Conservation (phyloP, 192 early-diverging fungal genomes). For the Coemansia sp. region DNA sequence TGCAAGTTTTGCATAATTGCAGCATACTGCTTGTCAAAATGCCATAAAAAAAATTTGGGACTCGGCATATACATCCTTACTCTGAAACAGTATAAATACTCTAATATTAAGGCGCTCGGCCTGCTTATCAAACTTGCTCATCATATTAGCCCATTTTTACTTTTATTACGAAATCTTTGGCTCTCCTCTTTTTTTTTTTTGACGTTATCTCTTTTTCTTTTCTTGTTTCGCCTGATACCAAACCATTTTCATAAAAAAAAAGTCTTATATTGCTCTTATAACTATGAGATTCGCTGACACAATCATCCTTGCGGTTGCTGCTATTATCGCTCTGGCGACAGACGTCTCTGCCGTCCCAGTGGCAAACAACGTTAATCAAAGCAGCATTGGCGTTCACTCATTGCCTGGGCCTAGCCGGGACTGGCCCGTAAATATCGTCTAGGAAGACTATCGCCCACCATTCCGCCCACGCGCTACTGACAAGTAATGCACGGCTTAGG, state of each 20-base stretch:
- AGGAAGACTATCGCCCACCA: not conserved
- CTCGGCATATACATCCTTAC: not conserved
- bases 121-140: not conserved
- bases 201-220: not conserved
- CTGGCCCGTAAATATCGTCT: slow-evolving; percentile 56
- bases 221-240: not conserved
- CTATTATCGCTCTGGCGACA: slow-evolving; percentile 13
- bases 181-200: not conserved
- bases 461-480: not conserved
- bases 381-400: slow-evolving; percentile 15
- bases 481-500: not conserved
- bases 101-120: not conserved
- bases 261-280: not conserved
- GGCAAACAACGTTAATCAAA: not conserved
- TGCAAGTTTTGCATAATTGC: slow-evolving; percentile 9
- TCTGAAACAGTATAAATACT: slow-evolving; percentile 7
- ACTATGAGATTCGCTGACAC: slow-evolving; percentile 37
- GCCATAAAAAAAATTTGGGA: not conserved
- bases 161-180: not conserved
- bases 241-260: not conserved
- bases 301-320: slow-evolving; percentile 25
- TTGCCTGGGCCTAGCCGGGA: slow-evolving; percentile 44
- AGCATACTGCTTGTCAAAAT: slow-evolving; percentile 12
- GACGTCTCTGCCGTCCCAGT: slow-evolving; percentile 26
- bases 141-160: not conserved